These are phyloP conservation scores for Solanum peruvianum DNA, from an alignment of 257 asterid genomes.

Conservation along the genomic window DNA sequence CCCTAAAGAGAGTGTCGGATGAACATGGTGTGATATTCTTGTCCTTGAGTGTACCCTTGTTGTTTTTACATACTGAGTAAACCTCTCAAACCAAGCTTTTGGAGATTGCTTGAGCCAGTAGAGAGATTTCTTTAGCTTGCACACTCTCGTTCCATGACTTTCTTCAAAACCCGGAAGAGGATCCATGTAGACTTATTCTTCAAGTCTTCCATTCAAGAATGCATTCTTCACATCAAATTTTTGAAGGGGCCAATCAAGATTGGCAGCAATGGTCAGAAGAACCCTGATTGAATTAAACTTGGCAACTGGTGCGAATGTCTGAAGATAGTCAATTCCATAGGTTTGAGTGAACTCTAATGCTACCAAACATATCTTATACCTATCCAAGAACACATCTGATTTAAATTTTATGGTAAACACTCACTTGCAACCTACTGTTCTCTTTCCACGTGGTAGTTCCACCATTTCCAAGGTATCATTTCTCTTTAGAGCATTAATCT, in stretches of 20 bases:
- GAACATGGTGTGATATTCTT: too few relatives aligned
- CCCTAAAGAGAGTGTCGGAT: too few relatives aligned
- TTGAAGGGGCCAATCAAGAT: neutral
- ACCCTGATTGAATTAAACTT: neutral
- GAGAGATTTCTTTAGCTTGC: neutral
- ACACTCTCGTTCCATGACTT: neutral
- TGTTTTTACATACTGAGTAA: too few relatives aligned
- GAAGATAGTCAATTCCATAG: neutral
- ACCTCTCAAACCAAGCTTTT: neutral
- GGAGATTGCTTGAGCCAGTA: neutral
- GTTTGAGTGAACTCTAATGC: neutral
- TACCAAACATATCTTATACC: neutral
- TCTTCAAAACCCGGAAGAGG: neutral
- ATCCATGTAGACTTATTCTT: neutral
- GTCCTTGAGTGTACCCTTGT: too few relatives aligned
- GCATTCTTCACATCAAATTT: neutral
- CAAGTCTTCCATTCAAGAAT: neutral
- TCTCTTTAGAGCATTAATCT: too few relatives aligned
- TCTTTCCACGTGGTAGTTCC: too few relatives aligned
- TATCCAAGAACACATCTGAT: neutral
- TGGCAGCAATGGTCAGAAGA: neutral
- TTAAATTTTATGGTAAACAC: neutral
- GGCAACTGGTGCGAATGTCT: neutral
- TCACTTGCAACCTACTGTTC: too few relatives aligned
- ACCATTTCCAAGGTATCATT: too few relatives aligned